A percentile compares a stretch with the other conserved stretches of the same genome.
Conservation (phyloP, 345 rosid genomes). For the Pseudoturritis turrita region DNA sequence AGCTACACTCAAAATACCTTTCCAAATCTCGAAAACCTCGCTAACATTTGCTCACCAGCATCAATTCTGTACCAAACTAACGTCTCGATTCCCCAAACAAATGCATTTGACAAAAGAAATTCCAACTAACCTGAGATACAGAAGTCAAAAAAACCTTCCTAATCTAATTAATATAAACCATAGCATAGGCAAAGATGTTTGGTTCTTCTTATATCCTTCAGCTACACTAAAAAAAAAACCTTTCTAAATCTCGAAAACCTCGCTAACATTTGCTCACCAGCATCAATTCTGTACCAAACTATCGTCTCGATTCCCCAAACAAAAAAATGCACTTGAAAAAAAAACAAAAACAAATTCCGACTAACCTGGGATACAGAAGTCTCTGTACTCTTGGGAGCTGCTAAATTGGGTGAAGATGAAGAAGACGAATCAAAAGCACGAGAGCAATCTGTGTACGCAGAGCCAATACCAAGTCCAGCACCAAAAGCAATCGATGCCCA, state of each 20-base stretch:
- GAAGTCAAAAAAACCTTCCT: too few species aligned
- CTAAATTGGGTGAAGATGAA: slow-evolving; percentile 34
- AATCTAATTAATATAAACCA: too few species aligned
- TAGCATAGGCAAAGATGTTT: background rate
- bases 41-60: background rate
- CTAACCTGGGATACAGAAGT: slow-evolving; percentile 47
- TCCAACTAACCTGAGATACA: slow-evolving; percentile 42
- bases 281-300: background rate
- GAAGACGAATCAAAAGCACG: slow-evolving; percentile 25
- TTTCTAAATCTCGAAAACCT: background rate
- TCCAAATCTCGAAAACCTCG: background rate
- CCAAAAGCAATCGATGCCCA: slow-evolving; percentile 34
- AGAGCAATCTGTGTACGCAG: slow-evolving; percentile 30
- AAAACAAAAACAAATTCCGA: background rate
- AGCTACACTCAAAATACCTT: background rate
- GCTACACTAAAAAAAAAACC: background rate
- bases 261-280: background rate
- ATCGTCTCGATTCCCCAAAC: background rate
- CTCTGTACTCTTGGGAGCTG: slow-evolving; percentile 38
- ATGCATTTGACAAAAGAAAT: background rate
- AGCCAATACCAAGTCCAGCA: slow-evolving; percentile 35
- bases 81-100: background rate
- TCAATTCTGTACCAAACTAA: background rate
- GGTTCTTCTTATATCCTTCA: background rate
- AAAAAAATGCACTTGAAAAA: background rate